Evolutionary conservation across 2,329 filamentous ascomycete species (phyloP), one percentile per base, ranked within the genome.

Genomic region (Zasmidium citrigriseum): DNA sequence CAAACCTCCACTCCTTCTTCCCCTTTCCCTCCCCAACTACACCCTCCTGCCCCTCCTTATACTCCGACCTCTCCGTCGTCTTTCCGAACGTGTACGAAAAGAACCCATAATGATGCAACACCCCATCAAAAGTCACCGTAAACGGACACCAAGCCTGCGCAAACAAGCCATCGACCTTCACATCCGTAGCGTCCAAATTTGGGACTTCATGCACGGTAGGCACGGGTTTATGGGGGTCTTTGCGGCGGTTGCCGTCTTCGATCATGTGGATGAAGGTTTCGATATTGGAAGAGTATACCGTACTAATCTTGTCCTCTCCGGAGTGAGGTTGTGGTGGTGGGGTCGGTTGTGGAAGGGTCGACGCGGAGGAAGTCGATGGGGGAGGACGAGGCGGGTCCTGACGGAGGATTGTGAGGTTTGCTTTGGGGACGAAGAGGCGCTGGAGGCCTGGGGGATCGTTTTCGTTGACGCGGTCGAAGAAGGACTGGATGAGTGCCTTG

Each of bases 381-480:
- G 57, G 52, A 5, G 63, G 57, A 14, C 44, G 54, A 5, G 62
- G 55, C 4, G 63, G 63, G 22, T 60, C 57, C 52, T 65, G 63
- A 44, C 61, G 59, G n/a, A 65, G 29, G 16, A 65, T 65, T 11
- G 58, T 60, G 3, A 65, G 54, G 83, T 95, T 53, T 87, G 87
- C 0, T 83, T 93, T 67, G 95, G 96, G 76, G 90, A 93, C 69
- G 90, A 96, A 69, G 81, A 87, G 20, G 80, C 87, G 62, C 77
- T 91, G 45, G 80, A 85, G 64, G 89, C 89, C 18, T 92, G 57
- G 52, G 51, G 59, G 61, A 25, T 65, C 63, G 44, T 53, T 58
- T 25, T 23, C 58, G 45, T 65, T 65, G 63, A 65, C 57, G 4
- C 59, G 57, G 57, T 64, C 57, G 59, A 65, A 65, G 61, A 65